These are phyloP conservation scores for Gleditsia sinensis DNA, from an alignment of 306 rosid genomes.

Conservation along the genomic window DNA sequence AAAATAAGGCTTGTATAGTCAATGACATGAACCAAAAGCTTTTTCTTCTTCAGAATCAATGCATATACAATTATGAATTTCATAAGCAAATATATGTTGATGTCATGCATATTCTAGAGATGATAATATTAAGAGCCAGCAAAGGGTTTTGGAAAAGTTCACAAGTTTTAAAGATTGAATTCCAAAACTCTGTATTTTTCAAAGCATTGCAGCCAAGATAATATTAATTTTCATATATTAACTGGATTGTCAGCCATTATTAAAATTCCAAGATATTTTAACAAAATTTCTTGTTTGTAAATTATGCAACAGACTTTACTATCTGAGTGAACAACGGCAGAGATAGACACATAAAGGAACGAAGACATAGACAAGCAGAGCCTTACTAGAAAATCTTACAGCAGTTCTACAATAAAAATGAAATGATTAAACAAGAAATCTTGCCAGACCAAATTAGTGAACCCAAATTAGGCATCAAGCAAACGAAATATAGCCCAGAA, in stretches of 20 bases:
- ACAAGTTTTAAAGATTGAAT: not conserved
- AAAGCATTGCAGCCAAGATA: conserved; percentile 5
- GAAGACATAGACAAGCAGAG: not conserved
- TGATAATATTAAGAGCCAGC: not conserved
- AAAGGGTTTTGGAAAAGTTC: not conserved
- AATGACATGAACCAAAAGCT: conserved; percentile 4
- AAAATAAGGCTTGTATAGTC: not conserved
- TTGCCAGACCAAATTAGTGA: not conserved
- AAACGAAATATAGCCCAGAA: not conserved
- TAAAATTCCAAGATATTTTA: too few species aligned
- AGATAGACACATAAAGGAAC: not conserved
- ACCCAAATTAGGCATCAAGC: conserved; percentile 13
- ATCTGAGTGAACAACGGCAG: not conserved
- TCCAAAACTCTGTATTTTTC: not conserved
- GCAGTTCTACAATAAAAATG: not conserved
- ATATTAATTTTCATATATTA: conserved; percentile 4
- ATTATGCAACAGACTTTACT: not conserved
- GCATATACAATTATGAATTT: not conserved
- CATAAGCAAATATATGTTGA: not conserved
- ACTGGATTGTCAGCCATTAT: not conserved
- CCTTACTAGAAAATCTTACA: not conserved
- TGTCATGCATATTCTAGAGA: not conserved
- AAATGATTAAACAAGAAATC: not conserved
- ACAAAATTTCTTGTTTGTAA: not conserved
- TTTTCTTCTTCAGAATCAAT: not conserved